These are phyloP conservation scores for Blastocladiella britannica DNA, from an alignment of 192 early-diverging fungal genomes.

Conservation along the genomic window DNA sequence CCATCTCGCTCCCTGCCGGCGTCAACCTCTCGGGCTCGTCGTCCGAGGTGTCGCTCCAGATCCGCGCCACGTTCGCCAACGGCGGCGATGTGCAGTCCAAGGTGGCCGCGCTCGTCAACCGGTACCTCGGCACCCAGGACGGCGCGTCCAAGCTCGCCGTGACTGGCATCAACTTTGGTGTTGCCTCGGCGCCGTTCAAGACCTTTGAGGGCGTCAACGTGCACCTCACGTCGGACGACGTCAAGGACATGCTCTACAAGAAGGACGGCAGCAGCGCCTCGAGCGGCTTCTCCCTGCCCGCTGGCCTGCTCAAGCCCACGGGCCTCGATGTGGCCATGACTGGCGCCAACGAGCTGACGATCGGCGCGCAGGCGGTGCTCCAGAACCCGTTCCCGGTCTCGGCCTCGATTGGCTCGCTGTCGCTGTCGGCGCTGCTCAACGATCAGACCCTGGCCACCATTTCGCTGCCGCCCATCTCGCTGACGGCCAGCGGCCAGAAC, in stretches of 20 bases:
- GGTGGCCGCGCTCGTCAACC: neutral
- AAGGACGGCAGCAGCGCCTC: neutral
- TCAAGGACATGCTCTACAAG: neutral
- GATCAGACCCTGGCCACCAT: neutral
- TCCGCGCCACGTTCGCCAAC: neutral
- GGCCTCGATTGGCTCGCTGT: neutral
- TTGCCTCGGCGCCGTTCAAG: neutral
- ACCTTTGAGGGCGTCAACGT: neutral
- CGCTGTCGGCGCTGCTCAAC: constrained; percentile 1
- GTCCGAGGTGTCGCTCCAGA: neutral
- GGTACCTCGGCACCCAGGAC: neutral
- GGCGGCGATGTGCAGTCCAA: neutral
- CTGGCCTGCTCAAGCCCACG: neutral
- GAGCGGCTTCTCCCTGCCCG: neutral
- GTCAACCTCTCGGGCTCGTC: neutral
- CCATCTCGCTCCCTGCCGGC: neutral
- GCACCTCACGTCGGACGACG: neutral
- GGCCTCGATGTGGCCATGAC: neutral
- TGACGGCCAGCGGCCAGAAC: neutral
- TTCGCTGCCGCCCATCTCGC: neutral
- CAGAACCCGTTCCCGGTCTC: neutral
- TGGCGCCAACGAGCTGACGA: neutral
- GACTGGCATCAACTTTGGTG: neutral
- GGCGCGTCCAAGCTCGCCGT: neutral
- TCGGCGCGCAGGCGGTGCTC: neutral